Base-by-base conservation (phyloP, 202 grass and related monocot genomes). In the Musa balbisiana region DNA sequence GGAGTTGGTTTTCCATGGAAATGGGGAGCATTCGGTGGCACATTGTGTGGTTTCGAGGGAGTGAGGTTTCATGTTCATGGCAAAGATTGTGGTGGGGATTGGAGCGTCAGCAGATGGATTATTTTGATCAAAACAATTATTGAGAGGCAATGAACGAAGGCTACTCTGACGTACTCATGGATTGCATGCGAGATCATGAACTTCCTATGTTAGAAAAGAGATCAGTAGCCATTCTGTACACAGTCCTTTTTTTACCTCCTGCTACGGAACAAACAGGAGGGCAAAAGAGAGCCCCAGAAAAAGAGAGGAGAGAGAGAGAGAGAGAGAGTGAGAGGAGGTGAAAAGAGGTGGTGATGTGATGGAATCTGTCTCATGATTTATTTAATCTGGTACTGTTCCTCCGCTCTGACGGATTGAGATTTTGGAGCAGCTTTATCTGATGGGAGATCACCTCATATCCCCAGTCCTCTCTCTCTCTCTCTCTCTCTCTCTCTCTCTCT, bases 281-380 rank as follows among this genome's bases (percentile, higher is more conserved):
- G 55, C 11, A 17, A 58, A 17, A 58, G 55, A 58, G 55, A 58
- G 55, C 55, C 14, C 11, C 14, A 23, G 17, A 64, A 25, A 64
- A 25, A 64, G n/a, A 65, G 62, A 65, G n/a, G 11, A 64, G n/a
- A 65, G 62, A 65, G n/a, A 65, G 55, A 58, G 55, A 58, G 55
- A 58, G 55, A 58, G 55, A 58, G 54, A 56, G 54, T 0, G 55
- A 58, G 55, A 58, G 55, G 17, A 17, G 4, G 55, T 14, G 55
- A 58, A 17, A 58, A 17, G 17, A 17, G 17, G 55, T 10, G 49
- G 49, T 53, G 69, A 72, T 52, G 69, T 53, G 69, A 52, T 72
- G 49, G 69, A 72, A 72, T 72, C 69, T 53, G 69, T 22, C 51
- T 52, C 69, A 72, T 72, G 69, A 72, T 72, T 72, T 52, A 52